Evolutionary conservation across 352 stramenopile species (phyloP), one percentile per base, ranked within the genome.

Genomic region (Globisporangium paddicum): DNA sequence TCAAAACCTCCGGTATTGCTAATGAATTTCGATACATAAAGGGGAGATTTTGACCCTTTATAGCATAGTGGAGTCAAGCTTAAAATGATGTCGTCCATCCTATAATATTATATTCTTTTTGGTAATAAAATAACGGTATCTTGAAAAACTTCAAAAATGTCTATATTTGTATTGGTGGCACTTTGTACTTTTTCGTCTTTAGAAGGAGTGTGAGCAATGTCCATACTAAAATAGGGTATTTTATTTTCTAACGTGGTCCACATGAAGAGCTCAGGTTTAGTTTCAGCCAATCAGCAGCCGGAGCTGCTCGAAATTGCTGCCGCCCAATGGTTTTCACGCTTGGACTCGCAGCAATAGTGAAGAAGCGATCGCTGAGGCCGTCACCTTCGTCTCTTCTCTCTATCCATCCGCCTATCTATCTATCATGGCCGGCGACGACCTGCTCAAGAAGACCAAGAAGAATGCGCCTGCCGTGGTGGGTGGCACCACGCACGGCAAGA

Each of bases 401-500:
- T 30, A 32, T 49, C 18, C 30, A 32, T 35, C 35, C 23, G 16
- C 48, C 19, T 23, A 38, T 49, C 19, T 3, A 49, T 55, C 16
- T 1, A 45, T 46, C 21, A 90, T 90, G 81, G 78, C 78, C 44
- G 64, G 47, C 23, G 81, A 90, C 69, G 79, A 90, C 65, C 66
- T 90, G 60, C 75, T 89, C 53, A 84, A 86, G 49, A 58, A 60
- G 58, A 68, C 73, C 62, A 80, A 77, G 64, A 78, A 79, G 51
- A 53, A 54, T 40, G 62, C 52, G 28, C 63, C 66, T 18, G 59
- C 40, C 0, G 63, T 47, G 41, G 60, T 53, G 23, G 64, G 69
- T 38, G 65, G 59, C 38, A 80, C 82, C 30, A 84, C 67, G 14
- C 80, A 92, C 49, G 79, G 79, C 63, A 92, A 92, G 61, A 89